Percentiles rank a stretch among this genome's conserved stretches.
These are phyloP conservation scores for Cymbopogon citratus DNA, from an alignment of 176 grass and related monocot species.

Conservation along the genomic window DNA sequence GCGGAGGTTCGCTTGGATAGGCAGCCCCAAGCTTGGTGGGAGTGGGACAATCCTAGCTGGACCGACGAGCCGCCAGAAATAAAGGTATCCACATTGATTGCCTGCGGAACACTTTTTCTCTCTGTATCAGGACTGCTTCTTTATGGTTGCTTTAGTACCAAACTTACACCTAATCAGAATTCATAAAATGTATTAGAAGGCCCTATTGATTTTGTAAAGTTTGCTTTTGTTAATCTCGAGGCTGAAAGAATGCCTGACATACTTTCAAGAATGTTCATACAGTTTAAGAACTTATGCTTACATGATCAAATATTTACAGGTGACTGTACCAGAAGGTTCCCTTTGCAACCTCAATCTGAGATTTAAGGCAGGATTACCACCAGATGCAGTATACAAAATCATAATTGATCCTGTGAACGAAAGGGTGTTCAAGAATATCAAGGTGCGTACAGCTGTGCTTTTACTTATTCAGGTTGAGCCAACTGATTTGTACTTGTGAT, in stretches of 20 bases:
- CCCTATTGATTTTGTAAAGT: no score
- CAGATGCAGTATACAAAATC: no score
- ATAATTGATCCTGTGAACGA: no score
- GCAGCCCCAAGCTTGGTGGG: slow-evolving; percentile 34
- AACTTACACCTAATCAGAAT: not conserved
- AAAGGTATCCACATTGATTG: slow-evolving; percentile 29
- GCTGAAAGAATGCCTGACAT: not conserved
- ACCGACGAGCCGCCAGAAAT: slow-evolving; percentile 59
- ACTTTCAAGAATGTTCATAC: not conserved
- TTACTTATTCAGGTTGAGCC: not conserved
- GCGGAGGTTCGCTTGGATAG: slow-evolving; percentile 37
- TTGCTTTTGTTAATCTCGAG: not conserved
- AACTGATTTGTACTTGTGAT: not conserved
- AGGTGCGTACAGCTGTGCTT: no score
- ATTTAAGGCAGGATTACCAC: slow-evolving; percentile 47
- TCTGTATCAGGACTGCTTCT: not conserved
- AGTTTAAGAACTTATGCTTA: not conserved
- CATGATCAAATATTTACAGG: slow-evolving; percentile 37
- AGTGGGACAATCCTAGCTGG: slow-evolving; percentile 64
- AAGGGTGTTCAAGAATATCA: no score
- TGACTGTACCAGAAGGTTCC: slow-evolving; percentile 74
- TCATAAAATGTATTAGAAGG: not conserved
- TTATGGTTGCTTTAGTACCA: not conserved
- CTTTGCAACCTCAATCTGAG: slow-evolving; percentile 79
- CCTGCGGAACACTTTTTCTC: not conserved